A percentile compares a stretch with the other conserved stretches of the same genome.
phyloP scores from a whole-genome alignment of 2,329 filamentous ascomycete species.

The Nothopassalora personata region DNA sequence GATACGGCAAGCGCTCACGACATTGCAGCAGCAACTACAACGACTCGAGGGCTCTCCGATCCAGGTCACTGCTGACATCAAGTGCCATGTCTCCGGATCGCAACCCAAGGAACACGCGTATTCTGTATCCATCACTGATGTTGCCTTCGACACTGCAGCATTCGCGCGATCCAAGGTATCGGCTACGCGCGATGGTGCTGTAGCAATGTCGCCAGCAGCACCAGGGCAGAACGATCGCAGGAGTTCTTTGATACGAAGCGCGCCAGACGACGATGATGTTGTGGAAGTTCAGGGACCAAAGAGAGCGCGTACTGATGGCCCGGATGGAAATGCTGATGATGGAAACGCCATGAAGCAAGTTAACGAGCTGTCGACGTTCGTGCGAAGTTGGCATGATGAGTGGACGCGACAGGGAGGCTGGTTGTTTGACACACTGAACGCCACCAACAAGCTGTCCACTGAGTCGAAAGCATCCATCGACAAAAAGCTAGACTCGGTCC shows the following conservation, averaged over 20 bases:
- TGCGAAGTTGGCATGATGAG: constrained; percentile 24
- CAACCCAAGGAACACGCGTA: constrained; percentile 21
- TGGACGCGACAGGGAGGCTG: constrained; percentile 29
- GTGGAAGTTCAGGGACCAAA: constrained; percentile 17
- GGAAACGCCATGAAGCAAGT: constrained; percentile 8
- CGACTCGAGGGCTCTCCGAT: constrained; percentile 13
- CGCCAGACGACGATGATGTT: constrained; percentile 16
- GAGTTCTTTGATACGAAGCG: constrained; percentile 1
- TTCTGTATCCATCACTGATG: constrained; percentile 18
- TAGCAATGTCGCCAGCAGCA: constrained; percentile 9
- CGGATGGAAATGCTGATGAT: constrained; percentile 12
- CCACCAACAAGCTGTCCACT: constrained; percentile 11
- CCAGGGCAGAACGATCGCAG: constrained; percentile 4
- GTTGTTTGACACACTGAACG: constrained; percentile 26
- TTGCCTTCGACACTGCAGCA: constrained; percentile 12
- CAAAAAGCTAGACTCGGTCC: constrained; percentile 19
- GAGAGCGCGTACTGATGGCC: constrained; percentile 13
- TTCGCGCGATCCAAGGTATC: constrained; percentile 12
- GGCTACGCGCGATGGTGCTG: constrained; percentile 4
- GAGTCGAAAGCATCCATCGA: constrained; percentile 12
- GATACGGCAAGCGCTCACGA: constrained; percentile 17
- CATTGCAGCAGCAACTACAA: constrained; percentile 20
- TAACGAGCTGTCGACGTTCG: constrained; percentile 11
- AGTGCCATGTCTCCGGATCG: constrained; percentile 16
- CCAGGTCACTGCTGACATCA: constrained; percentile 22